These are phyloP conservation scores for Fragaria iinumae DNA, from an alignment of 306 rosid species.

Conservation along the genomic window DNA sequence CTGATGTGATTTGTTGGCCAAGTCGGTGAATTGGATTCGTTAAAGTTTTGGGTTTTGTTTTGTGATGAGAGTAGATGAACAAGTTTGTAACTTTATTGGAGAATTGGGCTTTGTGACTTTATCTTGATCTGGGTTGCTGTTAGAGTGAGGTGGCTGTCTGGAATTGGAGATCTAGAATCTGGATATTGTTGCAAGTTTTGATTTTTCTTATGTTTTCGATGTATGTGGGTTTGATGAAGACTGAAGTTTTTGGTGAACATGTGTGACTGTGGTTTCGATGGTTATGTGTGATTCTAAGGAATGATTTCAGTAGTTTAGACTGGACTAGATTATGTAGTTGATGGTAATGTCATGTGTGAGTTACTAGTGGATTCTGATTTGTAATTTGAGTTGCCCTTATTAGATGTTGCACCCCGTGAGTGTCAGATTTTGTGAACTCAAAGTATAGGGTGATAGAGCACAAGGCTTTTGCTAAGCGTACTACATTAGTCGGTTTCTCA, in stretches of 20 bases:
- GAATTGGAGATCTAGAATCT: constrained; percentile 38
- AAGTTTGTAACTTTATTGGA: not conserved
- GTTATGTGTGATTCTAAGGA: not conserved
- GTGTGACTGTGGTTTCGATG: not conserved
- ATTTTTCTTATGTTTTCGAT: not conserved
- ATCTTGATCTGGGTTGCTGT: constrained; percentile 24
- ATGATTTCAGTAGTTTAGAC: not conserved
- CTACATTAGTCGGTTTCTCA: not conserved
- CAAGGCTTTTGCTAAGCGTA: not conserved
- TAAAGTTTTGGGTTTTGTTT: not conserved
- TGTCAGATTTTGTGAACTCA: not conserved
- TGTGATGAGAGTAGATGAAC: not conserved
- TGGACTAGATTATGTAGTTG: not conserved
- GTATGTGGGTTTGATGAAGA: not conserved
- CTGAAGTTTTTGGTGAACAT: not conserved
- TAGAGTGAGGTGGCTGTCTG: constrained; percentile 12
- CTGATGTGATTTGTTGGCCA: not conserved
- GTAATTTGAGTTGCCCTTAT: not conserved
- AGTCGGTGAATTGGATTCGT: constrained; percentile 2
- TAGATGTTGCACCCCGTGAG: not conserved
- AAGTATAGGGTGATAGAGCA: not conserved
- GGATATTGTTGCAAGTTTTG: constrained; percentile 18
- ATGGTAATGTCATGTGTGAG: not conserved
- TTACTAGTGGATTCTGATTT: not conserved
- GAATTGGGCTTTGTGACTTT: constrained; percentile 2